Evolutionary conservation across 352 stramenopile genomes (phyloP), one percentile per base, ranked within the genome.

Genomic region (Thalassiosira mediterranea): DNA sequence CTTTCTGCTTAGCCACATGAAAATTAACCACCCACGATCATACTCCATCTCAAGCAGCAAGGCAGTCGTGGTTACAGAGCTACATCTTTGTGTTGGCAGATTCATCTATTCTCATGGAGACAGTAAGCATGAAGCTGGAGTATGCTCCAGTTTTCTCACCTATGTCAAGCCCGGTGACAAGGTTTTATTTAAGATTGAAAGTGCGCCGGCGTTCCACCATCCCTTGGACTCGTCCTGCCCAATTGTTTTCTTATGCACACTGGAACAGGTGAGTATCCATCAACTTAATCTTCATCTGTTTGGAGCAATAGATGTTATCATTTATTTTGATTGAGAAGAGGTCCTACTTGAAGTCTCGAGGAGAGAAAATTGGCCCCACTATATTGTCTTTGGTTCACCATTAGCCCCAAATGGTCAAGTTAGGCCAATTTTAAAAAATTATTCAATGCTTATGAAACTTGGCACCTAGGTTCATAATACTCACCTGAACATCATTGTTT

Each of bases 311-410:
- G 8, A 13, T 51, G 8, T 8, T 23, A 51, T 7, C 8, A 7
- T 51, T 4, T 23, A 51, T 51, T 4, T 54, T 80, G 13, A 23
- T 80, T 2, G 53, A 74, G 19, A 62, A 80, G 25, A 15, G 71
- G 11, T 47, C n/a, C n/a, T 68, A 80, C 42, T 61, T 80, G 7
- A 11, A 38, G 25, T 44, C 15, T 21, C 46, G 71, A 23, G 47
- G 56, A 15, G 54, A 66, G 34, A 70, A 66, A 37, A 37, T 80
- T 8, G 71, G 71, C 0, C 34, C 48, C 1, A 25, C 23, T 74
- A 59, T 23, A 46, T 80, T 2, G 52, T 80, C 25, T 74, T 80
- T 70, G 71, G 71, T n/a, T 64, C 60, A 44, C n/a, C n/a, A n/a
- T n/a, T n/a, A n/a, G n/a, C n/a, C n/a, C n/a, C n/a, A 53, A 60